Evolutionary conservation across 352 stramenopile species (phyloP).

Genomic region (Globisporangium heterothallicum): DNA sequence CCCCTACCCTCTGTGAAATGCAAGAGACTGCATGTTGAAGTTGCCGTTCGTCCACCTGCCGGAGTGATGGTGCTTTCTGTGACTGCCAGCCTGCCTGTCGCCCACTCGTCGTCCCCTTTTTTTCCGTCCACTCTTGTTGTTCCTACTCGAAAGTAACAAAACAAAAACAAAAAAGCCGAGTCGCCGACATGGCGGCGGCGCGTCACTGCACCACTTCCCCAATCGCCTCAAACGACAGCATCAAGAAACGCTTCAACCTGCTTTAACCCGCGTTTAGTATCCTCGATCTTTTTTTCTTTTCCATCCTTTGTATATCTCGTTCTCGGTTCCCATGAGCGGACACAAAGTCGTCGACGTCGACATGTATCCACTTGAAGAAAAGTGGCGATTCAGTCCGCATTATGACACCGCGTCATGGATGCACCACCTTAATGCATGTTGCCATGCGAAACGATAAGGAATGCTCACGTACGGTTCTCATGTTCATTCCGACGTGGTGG

Average conservation of each 20-base stretch:
- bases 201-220: constrained; percentile 3
- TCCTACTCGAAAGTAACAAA: too few species aligned
- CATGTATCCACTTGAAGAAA: background rate
- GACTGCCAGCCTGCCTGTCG: background rate
- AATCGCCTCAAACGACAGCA: background rate
- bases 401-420: constrained; percentile 1
- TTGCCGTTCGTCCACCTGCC: background rate
- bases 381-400: background rate
- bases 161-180: background rate
- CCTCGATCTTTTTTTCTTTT: too few species aligned
- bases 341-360: background rate
- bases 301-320: background rate
- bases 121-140: background rate
- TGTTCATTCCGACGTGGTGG: too few species aligned
- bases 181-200: constrained; percentile 2
- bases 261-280: background rate
- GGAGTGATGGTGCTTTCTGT: constrained; percentile 5
- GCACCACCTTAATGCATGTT: background rate
- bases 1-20: background rate
- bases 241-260: constrained; percentile 1
- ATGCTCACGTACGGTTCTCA: too few species aligned
- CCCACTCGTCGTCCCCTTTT: background rate
- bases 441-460: too few species aligned
- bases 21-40: constrained; percentile 12
- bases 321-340: background rate